phyloP scores from a whole-genome alignment of 805 yeast species.

The Candida endomychidarum region DNA sequence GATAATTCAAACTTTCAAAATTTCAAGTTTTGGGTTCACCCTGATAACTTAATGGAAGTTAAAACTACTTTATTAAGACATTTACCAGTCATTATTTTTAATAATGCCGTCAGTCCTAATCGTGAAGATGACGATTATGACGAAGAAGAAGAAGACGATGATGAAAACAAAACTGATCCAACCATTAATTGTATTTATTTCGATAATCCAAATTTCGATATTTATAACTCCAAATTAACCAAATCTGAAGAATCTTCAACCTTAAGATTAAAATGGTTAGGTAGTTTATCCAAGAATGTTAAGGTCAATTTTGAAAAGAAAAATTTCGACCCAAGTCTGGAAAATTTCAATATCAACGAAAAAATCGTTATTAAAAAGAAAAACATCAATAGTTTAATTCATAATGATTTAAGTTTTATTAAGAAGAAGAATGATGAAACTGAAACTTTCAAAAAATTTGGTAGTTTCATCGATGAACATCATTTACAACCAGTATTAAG shows the following conservation, averaged over 20 bases:
- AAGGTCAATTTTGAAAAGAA: constrained; percentile 82
- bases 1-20: constrained; percentile 51
- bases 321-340: constrained; percentile 54
- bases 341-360: constrained; percentile 57
- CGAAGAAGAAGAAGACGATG: constrained; percentile 50
- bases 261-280: constrained; percentile 87
- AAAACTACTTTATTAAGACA: constrained; percentile 93
- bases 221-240: constrained; percentile 80
- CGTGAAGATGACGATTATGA: constrained; percentile 48
- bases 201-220: constrained; percentile 78
- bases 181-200: constrained; percentile 83
- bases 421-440: constrained; percentile 61
- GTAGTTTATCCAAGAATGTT: constrained; percentile 72
- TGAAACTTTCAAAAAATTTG: constrained; percentile 50
- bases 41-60: constrained; percentile 91
- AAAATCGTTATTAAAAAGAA: constrained; percentile 77
- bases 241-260: constrained; percentile 72
- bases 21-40: constrained; percentile 93
- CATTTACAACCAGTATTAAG: constrained; percentile 83
- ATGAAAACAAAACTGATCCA: constrained; percentile 47
- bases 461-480: constrained; percentile 58
- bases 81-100: constrained; percentile 84
- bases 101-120: constrained; percentile 32
- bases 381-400: constrained; percentile 70
- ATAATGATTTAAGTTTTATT: constrained; percentile 46